Evolutionary conservation across 306 rosid genomes (phyloP).

Genomic region (Castanopsis chinensis): DNA sequence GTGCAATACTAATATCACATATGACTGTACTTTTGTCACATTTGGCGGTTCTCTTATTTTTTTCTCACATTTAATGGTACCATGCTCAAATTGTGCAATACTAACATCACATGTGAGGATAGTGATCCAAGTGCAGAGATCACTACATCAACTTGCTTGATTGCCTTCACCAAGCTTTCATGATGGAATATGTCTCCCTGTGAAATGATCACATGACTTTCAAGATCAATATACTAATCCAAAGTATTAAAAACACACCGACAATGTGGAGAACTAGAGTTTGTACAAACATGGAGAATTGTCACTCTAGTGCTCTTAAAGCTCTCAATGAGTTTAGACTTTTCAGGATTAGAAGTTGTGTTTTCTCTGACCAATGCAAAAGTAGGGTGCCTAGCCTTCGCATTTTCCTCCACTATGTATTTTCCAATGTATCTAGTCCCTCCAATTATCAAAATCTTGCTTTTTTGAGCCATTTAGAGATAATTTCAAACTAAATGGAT

Average conservation of each 20-base stretch:
- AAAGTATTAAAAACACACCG: neutral
- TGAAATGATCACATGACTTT: neutral
- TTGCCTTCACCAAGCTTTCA: conserved; percentile 35
- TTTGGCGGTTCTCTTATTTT: too few relatives aligned
- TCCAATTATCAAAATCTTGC: conserved; percentile 39
- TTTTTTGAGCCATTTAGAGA: conserved; percentile 22
- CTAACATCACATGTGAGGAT: too few relatives aligned
- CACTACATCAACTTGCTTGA: conserved; percentile 46
- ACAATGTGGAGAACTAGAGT: neutral
- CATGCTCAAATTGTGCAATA: too few relatives aligned
- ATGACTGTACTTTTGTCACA: too few relatives aligned
- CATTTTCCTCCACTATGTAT: conserved; percentile 36
- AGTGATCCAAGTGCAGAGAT: conserved; percentile 25
- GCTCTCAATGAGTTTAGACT: conserved; percentile 28
- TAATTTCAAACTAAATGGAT: neutral
- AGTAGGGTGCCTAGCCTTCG: conserved; percentile 39
- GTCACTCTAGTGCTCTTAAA: conserved; percentile 26
- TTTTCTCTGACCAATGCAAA: conserved; percentile 32
- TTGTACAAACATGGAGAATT: conserved; percentile 17
- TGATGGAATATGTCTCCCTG: conserved; percentile 39
- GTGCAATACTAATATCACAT: too few relatives aligned
- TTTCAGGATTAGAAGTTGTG: conserved; percentile 31
- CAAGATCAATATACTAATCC: neutral
- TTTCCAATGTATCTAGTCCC: conserved; percentile 36
- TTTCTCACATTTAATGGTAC: too few relatives aligned